Conservation (phyloP, 164 flowering plant species). For the Chimonanthus salicifolius region DNA sequence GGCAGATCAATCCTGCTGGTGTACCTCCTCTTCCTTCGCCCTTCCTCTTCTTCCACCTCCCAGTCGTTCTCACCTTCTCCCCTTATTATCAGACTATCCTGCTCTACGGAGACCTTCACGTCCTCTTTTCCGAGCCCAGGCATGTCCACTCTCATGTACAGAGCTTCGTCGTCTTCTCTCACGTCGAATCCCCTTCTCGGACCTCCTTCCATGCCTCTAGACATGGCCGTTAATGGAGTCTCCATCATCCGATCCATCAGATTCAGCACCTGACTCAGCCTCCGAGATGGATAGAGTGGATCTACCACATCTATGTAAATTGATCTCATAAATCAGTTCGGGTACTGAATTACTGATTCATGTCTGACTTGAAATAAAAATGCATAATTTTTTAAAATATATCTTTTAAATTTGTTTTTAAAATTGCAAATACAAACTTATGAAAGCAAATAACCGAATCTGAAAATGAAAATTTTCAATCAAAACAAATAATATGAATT, state of each 20-base stretch:
- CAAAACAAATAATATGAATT: not conserved
- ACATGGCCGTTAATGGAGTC: conserved; percentile 25
- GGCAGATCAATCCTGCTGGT: conserved; percentile 50
- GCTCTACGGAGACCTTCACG: conserved; percentile 55
- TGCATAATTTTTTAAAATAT: no score
- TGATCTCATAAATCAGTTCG: no score
- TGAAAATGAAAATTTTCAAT: no score
- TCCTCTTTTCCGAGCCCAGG: conserved; percentile 61
- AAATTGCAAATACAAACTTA: no score
- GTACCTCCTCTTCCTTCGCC: conserved; percentile 40
- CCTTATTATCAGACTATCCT: conserved; percentile 46
- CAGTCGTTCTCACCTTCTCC: conserved; percentile 42
- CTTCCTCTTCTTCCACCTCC: conserved; percentile 30
- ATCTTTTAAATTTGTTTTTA: no score
- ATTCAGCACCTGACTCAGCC: conserved; percentile 55
- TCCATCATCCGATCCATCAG: conserved; percentile 63
- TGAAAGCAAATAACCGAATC: no score
- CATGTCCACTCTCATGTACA: conserved; percentile 54
- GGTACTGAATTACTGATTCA: no score
- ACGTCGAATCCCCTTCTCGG: conserved; percentile 56
- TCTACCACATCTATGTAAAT: conserved; percentile 42
- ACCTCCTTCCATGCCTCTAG: conserved; percentile 30
- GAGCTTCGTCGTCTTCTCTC: conserved; percentile 44
- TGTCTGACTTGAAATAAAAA: no score
- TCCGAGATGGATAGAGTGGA: conserved; percentile 47